phyloP scores from a whole-genome alignment of 2,329 filamentous ascomycete species.

The Colletotrichum spinosum region DNA sequence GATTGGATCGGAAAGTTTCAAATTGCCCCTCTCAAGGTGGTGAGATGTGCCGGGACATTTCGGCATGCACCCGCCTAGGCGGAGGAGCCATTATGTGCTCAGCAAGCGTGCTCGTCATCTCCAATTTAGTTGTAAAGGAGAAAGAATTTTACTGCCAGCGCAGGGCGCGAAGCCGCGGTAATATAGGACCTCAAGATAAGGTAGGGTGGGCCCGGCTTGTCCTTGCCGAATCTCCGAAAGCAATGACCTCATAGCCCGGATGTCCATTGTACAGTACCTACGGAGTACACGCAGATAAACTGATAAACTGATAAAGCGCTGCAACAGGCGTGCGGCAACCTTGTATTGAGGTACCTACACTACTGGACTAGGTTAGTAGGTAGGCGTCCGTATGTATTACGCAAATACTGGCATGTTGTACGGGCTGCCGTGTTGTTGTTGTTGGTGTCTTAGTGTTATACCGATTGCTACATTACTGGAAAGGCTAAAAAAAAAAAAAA shows the following conservation, averaged over 20 bases:
- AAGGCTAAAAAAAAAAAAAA: no score
- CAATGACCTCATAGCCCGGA: no score
- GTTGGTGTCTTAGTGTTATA: no score
- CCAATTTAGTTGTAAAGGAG: slow-evolving; percentile 79
- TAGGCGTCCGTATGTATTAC: no score
- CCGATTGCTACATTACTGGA: no score
- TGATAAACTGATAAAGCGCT: slow-evolving; percentile 1
- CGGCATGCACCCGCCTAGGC: slow-evolving; percentile 69
- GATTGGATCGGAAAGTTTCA: slow-evolving; percentile 73
- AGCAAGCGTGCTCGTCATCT: slow-evolving; percentile 78
- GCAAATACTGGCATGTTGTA: no score
- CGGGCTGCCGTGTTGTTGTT: no score
- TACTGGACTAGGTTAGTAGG: no score
- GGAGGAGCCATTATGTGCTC: slow-evolving; percentile 64
- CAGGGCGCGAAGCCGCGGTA: slow-evolving; percentile 14
- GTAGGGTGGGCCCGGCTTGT: neutral
- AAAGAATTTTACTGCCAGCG: slow-evolving; percentile 41
- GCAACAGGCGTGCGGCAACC: no score
- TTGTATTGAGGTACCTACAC: no score
- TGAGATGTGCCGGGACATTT: slow-evolving; percentile 74
- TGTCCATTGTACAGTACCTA: no score
- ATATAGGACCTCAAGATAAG: slow-evolving; percentile 18
- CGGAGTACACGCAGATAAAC: neutral
- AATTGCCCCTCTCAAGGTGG: slow-evolving; percentile 73
- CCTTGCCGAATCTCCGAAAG: neutral